Evolutionary conservation across 1,139 yeast species (phyloP).

Genomic region (Scheffersomyces cryptocercus): DNA sequence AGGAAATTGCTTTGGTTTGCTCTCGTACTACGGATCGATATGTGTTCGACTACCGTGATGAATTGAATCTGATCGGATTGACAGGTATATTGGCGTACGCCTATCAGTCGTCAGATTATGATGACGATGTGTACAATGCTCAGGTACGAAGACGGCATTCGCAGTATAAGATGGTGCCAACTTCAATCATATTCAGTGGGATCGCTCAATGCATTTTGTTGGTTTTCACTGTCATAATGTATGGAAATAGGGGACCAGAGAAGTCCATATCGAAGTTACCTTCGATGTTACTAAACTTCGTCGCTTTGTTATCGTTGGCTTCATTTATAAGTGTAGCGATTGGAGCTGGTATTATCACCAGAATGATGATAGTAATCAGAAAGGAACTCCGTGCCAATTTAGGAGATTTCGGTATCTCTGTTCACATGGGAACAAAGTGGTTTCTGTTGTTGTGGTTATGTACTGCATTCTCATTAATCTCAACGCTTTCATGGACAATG

Average conservation of each 20-base stretch:
- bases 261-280: slow-evolving; percentile 33
- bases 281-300: slow-evolving; percentile 27
- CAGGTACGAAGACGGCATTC: slow-evolving; percentile 18
- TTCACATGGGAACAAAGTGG: slow-evolving; percentile 44
- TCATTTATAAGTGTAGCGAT: slow-evolving; percentile 31
- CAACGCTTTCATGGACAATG: slow-evolving; percentile 39
- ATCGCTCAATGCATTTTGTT: slow-evolving; percentile 27
- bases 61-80: slow-evolving; percentile 41
- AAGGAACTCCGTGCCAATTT: slow-evolving; percentile 32
- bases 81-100: slow-evolving; percentile 52
- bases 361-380: slow-evolving; percentile 23
- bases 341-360: slow-evolving; percentile 28
- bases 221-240: slow-evolving; percentile 32
- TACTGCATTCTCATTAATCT: slow-evolving; percentile 18
- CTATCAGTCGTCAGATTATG: slow-evolving; percentile 21
- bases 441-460: slow-evolving; percentile 42
- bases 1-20: slow-evolving; percentile 26
- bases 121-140: slow-evolving; percentile 19
- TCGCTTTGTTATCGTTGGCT: slow-evolving; percentile 34
- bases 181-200: slow-evolving; percentile 25
- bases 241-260: slow-evolving; percentile 32
- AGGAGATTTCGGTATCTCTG: slow-evolving; percentile 45
- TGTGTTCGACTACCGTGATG: slow-evolving; percentile 48
- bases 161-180: slow-evolving; percentile 22
- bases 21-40: slow-evolving; percentile 11